Evolutionary conservation across 345 rosid species (phyloP), one percentile per base, ranked within the genome.

Genomic region (Rubroshorea leprosula): DNA sequence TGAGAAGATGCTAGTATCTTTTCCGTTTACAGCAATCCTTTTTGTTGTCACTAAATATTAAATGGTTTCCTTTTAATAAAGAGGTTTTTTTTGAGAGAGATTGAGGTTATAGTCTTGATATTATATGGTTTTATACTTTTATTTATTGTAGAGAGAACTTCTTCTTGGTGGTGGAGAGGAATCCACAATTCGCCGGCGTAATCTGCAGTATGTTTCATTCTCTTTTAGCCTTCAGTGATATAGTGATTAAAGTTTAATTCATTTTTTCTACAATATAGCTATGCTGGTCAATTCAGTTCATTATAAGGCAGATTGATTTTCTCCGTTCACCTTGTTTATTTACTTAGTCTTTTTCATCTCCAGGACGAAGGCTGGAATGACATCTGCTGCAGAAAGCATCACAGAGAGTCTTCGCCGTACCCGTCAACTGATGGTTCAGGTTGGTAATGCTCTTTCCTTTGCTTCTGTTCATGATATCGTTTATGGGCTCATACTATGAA

Each of bases 361-460:
- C 61, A 93, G 99, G 82, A 86, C 97, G 31, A 89, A 89, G 71
- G 94, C 85, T 63, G 99, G 99, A 54, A 80, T 93, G 86, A 84
- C 90, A 58, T 89, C 94, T 47, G 97, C 94, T 62, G 91, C 99
- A 53, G 99, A 89, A 74, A 87, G 91, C 78, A 87, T 93, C 70
- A 93, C 97, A 4, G 99, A 93, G 49, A 93, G 99, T 73, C 97
- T 93, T 58, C 86, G 96, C 31, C 91, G 96, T 4, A 80, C 94
- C 35, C 91, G 92, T 38, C 97, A 89, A 65, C 75, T 93, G 57
- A 89, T 93, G 99, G 94, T 89, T 74, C 97, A 93, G 87, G 98
- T 89, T 58, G 54, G 76, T 54, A 62, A 51, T 56, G 14, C 47
- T 22, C 19, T 18, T 24, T 38, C 47, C 54, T 44, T 23, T 1